phyloP scores from a whole-genome alignment of 2,329 filamentous ascomycete genomes.

The Immersiporthe knoxdaviesiana region DNA sequence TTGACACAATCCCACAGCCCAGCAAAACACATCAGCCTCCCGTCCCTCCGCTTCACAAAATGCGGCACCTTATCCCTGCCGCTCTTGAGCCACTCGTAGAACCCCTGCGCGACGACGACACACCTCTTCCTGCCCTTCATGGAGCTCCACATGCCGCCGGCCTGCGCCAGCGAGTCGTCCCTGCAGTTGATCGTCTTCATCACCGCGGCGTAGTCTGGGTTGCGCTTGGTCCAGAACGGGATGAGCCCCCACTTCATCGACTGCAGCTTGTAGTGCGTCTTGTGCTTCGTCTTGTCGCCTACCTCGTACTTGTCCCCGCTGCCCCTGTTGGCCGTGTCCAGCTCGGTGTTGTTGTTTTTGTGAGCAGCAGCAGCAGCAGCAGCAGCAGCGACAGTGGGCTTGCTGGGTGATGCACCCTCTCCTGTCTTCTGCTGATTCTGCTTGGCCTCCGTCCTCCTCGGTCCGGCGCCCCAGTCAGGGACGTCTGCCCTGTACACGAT shows the following conservation, averaged over 20 bases:
- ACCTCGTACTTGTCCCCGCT: neutral
- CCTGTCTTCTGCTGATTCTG: conserved; percentile 33
- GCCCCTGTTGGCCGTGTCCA: conserved; percentile 1
- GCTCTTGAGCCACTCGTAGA: conserved; percentile 94
- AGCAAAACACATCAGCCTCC: conserved; percentile 83
- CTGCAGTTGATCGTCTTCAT: conserved; percentile 95
- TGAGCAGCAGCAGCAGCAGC: too few species aligned
- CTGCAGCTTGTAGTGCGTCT: conserved; percentile 77
- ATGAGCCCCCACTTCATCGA: conserved; percentile 96
- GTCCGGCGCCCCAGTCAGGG: conserved; percentile 61
- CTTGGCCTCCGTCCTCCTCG: conserved; percentile 35
- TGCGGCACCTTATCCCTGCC: conserved; percentile 83
- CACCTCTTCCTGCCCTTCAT: conserved; percentile 93
- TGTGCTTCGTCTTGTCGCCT: conserved; percentile 17
- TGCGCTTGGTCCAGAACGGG: conserved; percentile 89
- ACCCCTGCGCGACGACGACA: conserved; percentile 85
- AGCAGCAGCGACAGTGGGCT: conserved; percentile 22
- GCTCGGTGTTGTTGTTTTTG: conserved; percentile 17
- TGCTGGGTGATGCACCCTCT: conserved; percentile 31
- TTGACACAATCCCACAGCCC: conserved; percentile 89
- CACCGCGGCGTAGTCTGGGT: conserved; percentile 74
- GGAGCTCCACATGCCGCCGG: conserved; percentile 84
- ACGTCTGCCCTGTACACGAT: conserved; percentile 82
- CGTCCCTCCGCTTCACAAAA: conserved; percentile 81
- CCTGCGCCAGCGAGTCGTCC: conserved; percentile 77